Conservation (phyloP, 345 rosid genomes). For the Pseudoturritis turrita region DNA sequence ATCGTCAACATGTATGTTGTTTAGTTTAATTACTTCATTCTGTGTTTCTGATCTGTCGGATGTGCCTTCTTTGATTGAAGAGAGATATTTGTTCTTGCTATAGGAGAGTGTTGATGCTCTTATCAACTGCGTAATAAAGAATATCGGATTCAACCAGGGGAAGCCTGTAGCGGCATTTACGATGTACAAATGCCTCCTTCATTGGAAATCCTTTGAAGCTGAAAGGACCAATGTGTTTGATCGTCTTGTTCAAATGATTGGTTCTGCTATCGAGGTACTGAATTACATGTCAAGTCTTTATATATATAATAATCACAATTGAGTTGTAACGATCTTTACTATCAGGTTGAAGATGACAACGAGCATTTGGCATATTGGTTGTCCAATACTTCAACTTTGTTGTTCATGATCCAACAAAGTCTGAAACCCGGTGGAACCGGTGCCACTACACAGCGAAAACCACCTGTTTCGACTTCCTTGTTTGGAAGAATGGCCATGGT, state of each 20-base stretch:
- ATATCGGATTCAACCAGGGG: conserved; percentile 81
- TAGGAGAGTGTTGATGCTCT: conserved; percentile 90
- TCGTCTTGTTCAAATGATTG: conserved; percentile 96
- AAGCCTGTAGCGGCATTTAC: conserved; percentile 94
- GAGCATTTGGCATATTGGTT: conserved; percentile 98
- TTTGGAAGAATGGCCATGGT: conserved; percentile 98
- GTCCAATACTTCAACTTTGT: conserved; percentile 77
- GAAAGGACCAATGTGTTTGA: conserved; percentile 92
- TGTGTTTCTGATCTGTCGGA: conserved; percentile 4
- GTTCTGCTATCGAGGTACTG: conserved; percentile 88
- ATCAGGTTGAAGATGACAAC: conserved; percentile 81
- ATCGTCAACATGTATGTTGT: conserved; percentile 76
- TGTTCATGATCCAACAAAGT: conserved; percentile 89
- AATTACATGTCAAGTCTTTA: not conserved
- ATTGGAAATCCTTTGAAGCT: conserved; percentile 98
- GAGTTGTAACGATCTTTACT: conserved; percentile 10
- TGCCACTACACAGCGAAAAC: conserved; percentile 53
- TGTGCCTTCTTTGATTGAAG: conserved; percentile 10
- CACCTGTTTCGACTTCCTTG: conserved; percentile 72
- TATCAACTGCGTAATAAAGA: conserved; percentile 68
- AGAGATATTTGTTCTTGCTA: conserved; percentile 23
- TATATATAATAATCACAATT: not conserved
- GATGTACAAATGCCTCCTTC: conserved; percentile 86
- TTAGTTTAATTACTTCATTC: conserved; percentile 13
- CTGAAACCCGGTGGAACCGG: conserved; percentile 60